Conservation (phyloP, 2,329 filamentous ascomycete species). For the Ascomycota sp. region DNA sequence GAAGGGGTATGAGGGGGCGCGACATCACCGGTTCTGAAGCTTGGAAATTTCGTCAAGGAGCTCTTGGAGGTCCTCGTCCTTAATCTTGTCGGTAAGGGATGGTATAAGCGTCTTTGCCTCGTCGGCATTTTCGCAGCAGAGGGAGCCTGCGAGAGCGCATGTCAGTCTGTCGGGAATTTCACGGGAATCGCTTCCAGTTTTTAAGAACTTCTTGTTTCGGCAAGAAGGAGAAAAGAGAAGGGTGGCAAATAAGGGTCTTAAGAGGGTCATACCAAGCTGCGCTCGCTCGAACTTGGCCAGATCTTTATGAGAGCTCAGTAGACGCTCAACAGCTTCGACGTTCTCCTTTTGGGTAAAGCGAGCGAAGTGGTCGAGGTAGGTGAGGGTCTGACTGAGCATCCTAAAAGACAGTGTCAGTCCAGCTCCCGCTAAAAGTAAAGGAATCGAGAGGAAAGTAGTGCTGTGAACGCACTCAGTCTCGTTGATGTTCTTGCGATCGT, state of each 20-base stretch:
- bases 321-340: conserved; percentile 75
- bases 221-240: no score
- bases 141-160: conserved; percentile 35
- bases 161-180: not conserved
- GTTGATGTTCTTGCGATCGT: conserved; percentile 60
- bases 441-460: not conserved
- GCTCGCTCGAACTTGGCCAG: conserved; percentile 84
- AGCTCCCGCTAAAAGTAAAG: not conserved
- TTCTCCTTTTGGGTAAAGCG: conserved; percentile 91
- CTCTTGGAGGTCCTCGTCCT: conserved; percentile 68
- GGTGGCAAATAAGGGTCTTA: not conserved
- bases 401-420: conserved; percentile 13
- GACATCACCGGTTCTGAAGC: conserved; percentile 25
- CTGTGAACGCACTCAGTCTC: conserved; percentile 48
- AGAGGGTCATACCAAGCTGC: conserved; percentile 45
- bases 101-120: conserved; percentile 94
- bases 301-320: conserved; percentile 57
- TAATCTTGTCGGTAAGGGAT: conserved; percentile 69
- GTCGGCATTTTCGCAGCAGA: conserved; percentile 80
- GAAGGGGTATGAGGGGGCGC: not conserved
- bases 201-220: no score
- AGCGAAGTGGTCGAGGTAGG: conserved; percentile 84
- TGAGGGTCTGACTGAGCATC: conserved; percentile 67
- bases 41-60: conserved; percentile 80
- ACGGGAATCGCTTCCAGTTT: not conserved